Base-by-base conservation (phyloP, 2,329 filamentous ascomycete genomes). In the Cadophora sp. region DNA sequence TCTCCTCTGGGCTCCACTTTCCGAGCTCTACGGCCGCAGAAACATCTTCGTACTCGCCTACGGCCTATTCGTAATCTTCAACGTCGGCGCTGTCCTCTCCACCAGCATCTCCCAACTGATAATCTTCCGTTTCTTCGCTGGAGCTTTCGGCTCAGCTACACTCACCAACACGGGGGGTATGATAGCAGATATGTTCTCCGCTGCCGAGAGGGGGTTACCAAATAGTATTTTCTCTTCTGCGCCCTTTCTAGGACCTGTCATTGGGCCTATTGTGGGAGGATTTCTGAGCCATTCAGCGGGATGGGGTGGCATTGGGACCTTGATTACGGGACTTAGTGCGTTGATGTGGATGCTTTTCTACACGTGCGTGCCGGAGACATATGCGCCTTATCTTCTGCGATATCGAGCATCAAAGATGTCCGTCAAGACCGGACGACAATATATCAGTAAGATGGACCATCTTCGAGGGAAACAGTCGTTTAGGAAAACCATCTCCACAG, bases 231-330 rank as follows among this genome's bases (percentile, higher is more conserved):
- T 91, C 72, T 86, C 89, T 16, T 82, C 86, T 6, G 87, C 88
- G 1, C 89, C 89, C 0, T 91, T 91, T 76, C 80, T 92, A 65
- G 89, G 89, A 0, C 88, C 90, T 0, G 85, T 81, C 79, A 63
- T 86, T 80, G 69, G 75, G 0, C 91, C 91, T 1, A 87, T 92
- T 58, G 84, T 85, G 6, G 88, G 88, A 69, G 89, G 89, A 2
- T 93, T 92, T 76, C 79, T 91, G 1, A 86, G 87, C 9, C 83
- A 87, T 74, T 81, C 83, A 1, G 84, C 82, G 18, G 89, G 89
- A n/a, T 91, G 90, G 90, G 81, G 88, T 72, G 92, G 90, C 90
- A 85, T 92, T 30, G 82, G 86, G 76, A 88, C 87, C 1, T 77
- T 91, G 61, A 83, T 88, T 74, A 83, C 85, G 60, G 86, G 87